Conservation (phyloP, 2,329 filamentous ascomycete species). For the Paradendryphiella salina region DNA sequence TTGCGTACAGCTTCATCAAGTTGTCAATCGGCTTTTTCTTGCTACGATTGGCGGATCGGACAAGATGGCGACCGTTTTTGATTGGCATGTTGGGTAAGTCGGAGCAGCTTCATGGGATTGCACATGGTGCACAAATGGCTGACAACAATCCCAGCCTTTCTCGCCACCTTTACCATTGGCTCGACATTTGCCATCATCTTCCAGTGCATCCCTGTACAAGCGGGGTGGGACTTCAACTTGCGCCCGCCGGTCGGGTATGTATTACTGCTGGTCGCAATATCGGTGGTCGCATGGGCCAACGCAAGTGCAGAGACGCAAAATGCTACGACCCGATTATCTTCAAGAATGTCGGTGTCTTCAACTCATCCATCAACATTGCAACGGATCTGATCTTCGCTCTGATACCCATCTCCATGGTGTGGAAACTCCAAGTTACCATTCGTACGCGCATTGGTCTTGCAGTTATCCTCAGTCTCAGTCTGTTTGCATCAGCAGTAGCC, state of each 20-base stretch:
- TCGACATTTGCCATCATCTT: slow-evolving; percentile 32
- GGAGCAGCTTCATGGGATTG: background rate
- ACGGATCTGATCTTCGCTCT: slow-evolving; percentile 49
- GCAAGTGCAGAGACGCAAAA: slow-evolving; percentile 19
- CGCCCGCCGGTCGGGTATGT: slow-evolving; percentile 26
- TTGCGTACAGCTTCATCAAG: slow-evolving; percentile 53
- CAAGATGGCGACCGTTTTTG: slow-evolving; percentile 45
- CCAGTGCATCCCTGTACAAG: slow-evolving; percentile 47
- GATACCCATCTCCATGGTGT: slow-evolving; percentile 50
- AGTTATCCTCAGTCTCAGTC: slow-evolving; percentile 43
- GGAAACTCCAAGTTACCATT: slow-evolving; percentile 48
- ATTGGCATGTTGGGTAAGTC: slow-evolving; percentile 49
- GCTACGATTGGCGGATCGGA: slow-evolving; percentile 47
- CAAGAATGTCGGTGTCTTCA: slow-evolving; percentile 53
- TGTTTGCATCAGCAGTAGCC: slow-evolving; percentile 39
- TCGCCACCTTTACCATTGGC: slow-evolving; percentile 32
- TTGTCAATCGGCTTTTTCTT: slow-evolving; percentile 55
- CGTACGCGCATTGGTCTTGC: slow-evolving; percentile 46
- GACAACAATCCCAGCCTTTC: slow-evolving; percentile 11
- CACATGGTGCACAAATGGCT: background rate
- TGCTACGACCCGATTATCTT: slow-evolving; percentile 47
- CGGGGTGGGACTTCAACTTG: slow-evolving; percentile 49
- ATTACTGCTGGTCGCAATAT: background rate
- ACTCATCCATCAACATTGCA: slow-evolving; percentile 49
- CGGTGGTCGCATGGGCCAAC: background rate